Conservation (phyloP, 768 basidiomycete genomes). For the Lentinula sp. region DNA sequence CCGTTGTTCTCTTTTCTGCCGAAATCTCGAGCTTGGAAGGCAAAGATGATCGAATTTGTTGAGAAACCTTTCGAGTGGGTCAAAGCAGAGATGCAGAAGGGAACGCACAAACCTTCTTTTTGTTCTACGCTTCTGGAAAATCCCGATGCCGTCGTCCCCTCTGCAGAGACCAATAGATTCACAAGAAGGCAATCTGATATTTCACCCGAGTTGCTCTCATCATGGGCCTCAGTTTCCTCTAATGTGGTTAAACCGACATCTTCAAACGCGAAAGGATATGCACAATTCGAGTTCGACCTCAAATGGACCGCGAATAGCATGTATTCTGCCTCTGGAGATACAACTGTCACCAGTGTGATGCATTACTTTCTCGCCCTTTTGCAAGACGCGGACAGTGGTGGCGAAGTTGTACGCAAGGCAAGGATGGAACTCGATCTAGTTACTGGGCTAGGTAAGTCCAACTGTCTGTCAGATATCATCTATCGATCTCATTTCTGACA, state of each 20-base stretch:
- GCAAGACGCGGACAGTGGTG: slow-evolving; percentile 36
- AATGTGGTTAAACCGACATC: slow-evolving; percentile 52
- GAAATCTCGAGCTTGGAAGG: slow-evolving; percentile 57
- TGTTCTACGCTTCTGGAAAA: slow-evolving; percentile 23
- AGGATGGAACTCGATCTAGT: slow-evolving; percentile 63
- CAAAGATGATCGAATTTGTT: slow-evolving; percentile 56
- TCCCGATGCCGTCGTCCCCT: slow-evolving; percentile 13
- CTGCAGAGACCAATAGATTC: not conserved
- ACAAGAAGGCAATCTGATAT: not conserved
- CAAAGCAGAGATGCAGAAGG: slow-evolving; percentile 45
- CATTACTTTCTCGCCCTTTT: slow-evolving; percentile 69
- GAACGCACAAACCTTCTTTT: slow-evolving; percentile 32
- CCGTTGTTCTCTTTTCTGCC: slow-evolving; percentile 64
- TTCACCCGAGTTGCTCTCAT: slow-evolving; percentile 16
- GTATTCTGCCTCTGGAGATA: not conserved
- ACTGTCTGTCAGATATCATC: slow-evolving; percentile 18
- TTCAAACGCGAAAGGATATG: slow-evolving; percentile 25
- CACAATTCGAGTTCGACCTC: slow-evolving; percentile 57
- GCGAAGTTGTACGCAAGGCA: slow-evolving; percentile 39
- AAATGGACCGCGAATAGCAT: slow-evolving; percentile 67
- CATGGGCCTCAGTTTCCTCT: slow-evolving; percentile 25
- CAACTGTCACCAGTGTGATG: slow-evolving; percentile 50
- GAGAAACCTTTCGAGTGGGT: slow-evolving; percentile 57
- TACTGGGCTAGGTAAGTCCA: slow-evolving; percentile 27
- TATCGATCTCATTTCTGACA: slow-evolving; percentile 42